Evolutionary conservation across 805 yeast genomes (phyloP).

Genomic region (Jamesozyma gamospora): DNA sequence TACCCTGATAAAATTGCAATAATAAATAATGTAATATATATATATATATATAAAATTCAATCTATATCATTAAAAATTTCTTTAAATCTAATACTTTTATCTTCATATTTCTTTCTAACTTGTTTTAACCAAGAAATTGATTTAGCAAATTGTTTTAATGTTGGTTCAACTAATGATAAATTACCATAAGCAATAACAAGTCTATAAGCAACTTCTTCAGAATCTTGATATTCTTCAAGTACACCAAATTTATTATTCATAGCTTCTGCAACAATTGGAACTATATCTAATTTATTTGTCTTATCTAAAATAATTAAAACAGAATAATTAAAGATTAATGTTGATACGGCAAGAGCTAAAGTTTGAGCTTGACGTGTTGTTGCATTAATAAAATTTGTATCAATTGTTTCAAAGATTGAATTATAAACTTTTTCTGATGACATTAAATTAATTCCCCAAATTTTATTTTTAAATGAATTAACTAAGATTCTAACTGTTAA

Average conservation of each 20-base stretch:
- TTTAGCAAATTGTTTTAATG: slow-evolving; percentile 23
- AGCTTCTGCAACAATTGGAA: slow-evolving; percentile 25
- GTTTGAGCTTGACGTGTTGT: slow-evolving; percentile 23
- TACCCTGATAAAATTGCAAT: too few species aligned
- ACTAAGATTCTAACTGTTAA: slow-evolving; percentile 47
- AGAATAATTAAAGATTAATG: slow-evolving; percentile 42
- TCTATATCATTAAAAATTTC: slow-evolving; percentile 8
- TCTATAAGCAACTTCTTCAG: slow-evolving; percentile 63
- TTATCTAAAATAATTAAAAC: slow-evolving; percentile 30
- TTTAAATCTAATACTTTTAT: slow-evolving; percentile 16
- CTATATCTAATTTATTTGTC: slow-evolving; percentile 15
- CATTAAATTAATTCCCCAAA: slow-evolving; percentile 40
- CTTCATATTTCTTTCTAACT: slow-evolving; percentile 13
- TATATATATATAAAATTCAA: not conserved
- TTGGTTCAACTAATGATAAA: slow-evolving; percentile 30
- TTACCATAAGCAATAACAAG: slow-evolving; percentile 56
- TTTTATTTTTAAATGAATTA: slow-evolving; percentile 40
- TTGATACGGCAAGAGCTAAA: slow-evolving; percentile 36
- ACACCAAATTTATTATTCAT: slow-evolving; percentile 23
- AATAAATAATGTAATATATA: too few species aligned
- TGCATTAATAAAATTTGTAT: slow-evolving; percentile 15
- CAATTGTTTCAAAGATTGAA: slow-evolving; percentile 33
- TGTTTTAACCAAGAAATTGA: slow-evolving; percentile 25
- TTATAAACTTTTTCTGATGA: slow-evolving; percentile 29
- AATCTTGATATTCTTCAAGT: slow-evolving; percentile 26